Conservation (phyloP, 371 early-diverging fungal species). For the Syncephalastrum sp. region DNA sequence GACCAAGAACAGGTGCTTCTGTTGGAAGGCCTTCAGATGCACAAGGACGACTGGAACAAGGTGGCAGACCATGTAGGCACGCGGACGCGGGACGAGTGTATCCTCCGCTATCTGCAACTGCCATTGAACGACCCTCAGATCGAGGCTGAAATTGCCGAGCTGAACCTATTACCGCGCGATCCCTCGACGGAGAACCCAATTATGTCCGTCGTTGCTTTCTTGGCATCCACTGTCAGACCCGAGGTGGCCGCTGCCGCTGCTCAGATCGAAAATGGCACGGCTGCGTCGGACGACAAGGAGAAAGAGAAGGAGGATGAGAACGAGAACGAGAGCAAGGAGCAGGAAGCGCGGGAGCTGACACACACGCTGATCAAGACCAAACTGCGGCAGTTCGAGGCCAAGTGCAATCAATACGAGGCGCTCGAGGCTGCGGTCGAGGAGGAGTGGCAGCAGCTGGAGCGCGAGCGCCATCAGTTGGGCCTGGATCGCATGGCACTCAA, state of each 20-base stretch:
- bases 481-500: constrained; percentile 68
- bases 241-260: constrained; percentile 89
- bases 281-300: background rate
- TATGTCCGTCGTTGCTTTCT: constrained; percentile 92
- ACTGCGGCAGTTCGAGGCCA: constrained; percentile 69
- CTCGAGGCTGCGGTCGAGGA: constrained; percentile 66
- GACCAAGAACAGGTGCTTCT: constrained; percentile 34
- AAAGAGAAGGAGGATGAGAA: constrained; percentile 10
- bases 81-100: constrained; percentile 45
- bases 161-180: constrained; percentile 53
- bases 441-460: constrained; percentile 81
- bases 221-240: constrained; percentile 93
- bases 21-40: constrained; percentile 32
- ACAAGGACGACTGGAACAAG: constrained; percentile 38
- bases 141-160: constrained; percentile 37
- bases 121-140: constrained; percentile 70
- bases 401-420: constrained; percentile 84
- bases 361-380: constrained; percentile 74
- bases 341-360: constrained; percentile 28
- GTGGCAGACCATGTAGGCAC: constrained; percentile 41
- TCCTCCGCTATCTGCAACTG: constrained; percentile 38
- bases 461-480: constrained; percentile 76
- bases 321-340: constrained; percentile 9
- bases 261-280: constrained; percentile 4
- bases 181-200: constrained; percentile 86